Evolutionary conservation across 768 basidiomycete genomes (phyloP).

Genomic region (Boletales sp.): DNA sequence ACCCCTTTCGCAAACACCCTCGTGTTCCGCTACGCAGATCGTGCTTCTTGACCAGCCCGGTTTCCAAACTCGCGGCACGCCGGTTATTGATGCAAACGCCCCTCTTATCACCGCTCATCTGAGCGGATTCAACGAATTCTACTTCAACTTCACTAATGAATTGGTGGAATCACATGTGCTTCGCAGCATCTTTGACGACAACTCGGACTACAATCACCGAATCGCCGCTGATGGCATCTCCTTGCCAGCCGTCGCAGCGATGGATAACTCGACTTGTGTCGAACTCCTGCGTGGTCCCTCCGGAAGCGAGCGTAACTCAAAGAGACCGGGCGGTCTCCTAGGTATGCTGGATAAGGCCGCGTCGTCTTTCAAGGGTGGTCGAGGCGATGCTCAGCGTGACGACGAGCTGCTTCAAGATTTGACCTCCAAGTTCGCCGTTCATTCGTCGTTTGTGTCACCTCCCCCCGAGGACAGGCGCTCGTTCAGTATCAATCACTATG

Average conservation of each 20-base stretch:
- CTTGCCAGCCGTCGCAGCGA: conserved; percentile 43
- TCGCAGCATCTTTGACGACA: conserved; percentile 51
- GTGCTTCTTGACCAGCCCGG: conserved; percentile 54
- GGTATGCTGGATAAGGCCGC: conserved; percentile 53
- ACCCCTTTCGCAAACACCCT: conserved; percentile 38
- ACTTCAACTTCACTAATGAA: conserved; percentile 58
- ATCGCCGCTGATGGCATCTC: conserved; percentile 50
- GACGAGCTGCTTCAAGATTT: conserved; percentile 51
- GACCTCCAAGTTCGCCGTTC: conserved; percentile 41
- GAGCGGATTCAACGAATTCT: conserved; percentile 60
- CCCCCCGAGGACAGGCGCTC: conserved; percentile 30
- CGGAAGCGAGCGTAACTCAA: conserved; percentile 41
- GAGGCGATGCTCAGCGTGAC: conserved; percentile 44
- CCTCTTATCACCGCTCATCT: conserved; percentile 55
- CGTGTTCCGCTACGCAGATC: conserved; percentile 44
- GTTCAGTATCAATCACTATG: conserved; percentile 63
- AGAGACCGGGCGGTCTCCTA: conserved; percentile 56
- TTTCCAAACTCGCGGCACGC: conserved; percentile 50
- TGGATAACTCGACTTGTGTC: conserved; percentile 54
- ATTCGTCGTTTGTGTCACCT: conserved; percentile 49
- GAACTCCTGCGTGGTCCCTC: conserved; percentile 58
- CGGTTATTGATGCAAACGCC: conserved; percentile 36
- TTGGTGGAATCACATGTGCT: conserved; percentile 54
- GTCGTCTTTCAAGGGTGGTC: conserved; percentile 48
- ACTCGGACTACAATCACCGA: conserved; percentile 41